These are phyloP conservation scores for Melanogaster broomeanus DNA, from an alignment of 768 basidiomycete species.

Conservation along the genomic window DNA sequence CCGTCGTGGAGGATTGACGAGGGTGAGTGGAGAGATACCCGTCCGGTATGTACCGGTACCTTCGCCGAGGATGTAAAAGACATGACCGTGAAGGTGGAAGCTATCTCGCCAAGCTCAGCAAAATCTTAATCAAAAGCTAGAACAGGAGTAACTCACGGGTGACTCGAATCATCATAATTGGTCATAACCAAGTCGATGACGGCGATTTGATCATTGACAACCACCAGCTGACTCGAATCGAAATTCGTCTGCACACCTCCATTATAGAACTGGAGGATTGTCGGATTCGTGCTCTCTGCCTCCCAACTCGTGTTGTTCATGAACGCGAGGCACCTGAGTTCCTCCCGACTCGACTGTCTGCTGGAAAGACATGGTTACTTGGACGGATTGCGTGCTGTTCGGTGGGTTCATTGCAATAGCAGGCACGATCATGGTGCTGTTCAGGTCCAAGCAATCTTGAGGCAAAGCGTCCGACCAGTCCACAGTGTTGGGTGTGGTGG, in stretches of 20 bases:
- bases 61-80: constrained; percentile 36
- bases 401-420: constrained; percentile 26
- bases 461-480: constrained; percentile 31
- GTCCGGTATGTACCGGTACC: constrained; percentile 36
- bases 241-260: constrained; percentile 27
- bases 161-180: constrained; percentile 31
- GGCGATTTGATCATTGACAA: constrained; percentile 26
- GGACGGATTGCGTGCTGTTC: constrained; percentile 22
- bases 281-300: constrained; percentile 25
- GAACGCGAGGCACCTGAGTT: constrained; percentile 23
- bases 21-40: constrained; percentile 28
- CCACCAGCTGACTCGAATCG: constrained; percentile 24
- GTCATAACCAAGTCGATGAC: constrained; percentile 26
- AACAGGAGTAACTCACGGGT: constrained; percentile 22
- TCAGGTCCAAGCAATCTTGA: constrained; percentile 23
- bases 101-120: constrained; percentile 10
- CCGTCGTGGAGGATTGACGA: constrained; percentile 39
- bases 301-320: constrained; percentile 31
- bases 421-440: constrained; percentile 32
- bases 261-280: constrained; percentile 27
- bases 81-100: constrained; percentile 42
- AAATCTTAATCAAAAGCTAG: not conserved
- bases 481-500: constrained; percentile 23
- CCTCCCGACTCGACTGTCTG: constrained; percentile 28
- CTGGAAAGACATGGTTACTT: constrained; percentile 25